Evolutionary conservation across 495 filamentous ascomycete species (phyloP), one percentile per base, ranked within the genome.

Genomic region (Aspergillus haitiensis): DNA sequence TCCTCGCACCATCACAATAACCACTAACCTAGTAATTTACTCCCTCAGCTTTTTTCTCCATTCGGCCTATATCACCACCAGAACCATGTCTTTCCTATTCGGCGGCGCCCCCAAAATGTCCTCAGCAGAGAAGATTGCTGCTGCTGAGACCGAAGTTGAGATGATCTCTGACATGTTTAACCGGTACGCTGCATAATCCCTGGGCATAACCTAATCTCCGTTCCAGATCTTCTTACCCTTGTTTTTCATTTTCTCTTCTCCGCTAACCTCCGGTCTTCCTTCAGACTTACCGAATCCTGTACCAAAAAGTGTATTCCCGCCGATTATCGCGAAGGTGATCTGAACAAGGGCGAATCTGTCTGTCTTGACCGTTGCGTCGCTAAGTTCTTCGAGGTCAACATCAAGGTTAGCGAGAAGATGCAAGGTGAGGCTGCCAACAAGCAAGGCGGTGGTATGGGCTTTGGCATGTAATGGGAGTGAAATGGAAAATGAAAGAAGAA

Each of bases 371-470:
- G 94, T 62, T 98, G 94, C 77, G 86, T 93, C 39, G 81, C 88
- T 70, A 98, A 98, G 81, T 98, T 97, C 83, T 97, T 98, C 78
- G 94, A 98, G 60, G 92, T 96, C 69, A 91, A 96, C 75, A 83
- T 94, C 78, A 98, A 97, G 81, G 89, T 98, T 60, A 83, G 79
- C 73, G 86, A 89, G 80, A 89, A 88, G 79, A 88, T 89, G 86
- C 86, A 89, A 72, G 83, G 80, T 9, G 82, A 87, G 65, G 84
- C 84, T 12, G 81, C 78, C 63, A 62, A 69, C 62, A 78, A 70
- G 63, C 75, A 80, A 66, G 79, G 74, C 48, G 78, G 75, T 55
- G 64, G 64, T 21, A 77, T 73, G 64, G 78, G 75, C 46, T 77
- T 84, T 58, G 75, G 80, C 62, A 83, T 83, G 81, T 84, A 80